Evolutionary conservation across 768 basidiomycete genomes (phyloP).

Genomic region (Rhodosporidiobolus odoratus): DNA sequence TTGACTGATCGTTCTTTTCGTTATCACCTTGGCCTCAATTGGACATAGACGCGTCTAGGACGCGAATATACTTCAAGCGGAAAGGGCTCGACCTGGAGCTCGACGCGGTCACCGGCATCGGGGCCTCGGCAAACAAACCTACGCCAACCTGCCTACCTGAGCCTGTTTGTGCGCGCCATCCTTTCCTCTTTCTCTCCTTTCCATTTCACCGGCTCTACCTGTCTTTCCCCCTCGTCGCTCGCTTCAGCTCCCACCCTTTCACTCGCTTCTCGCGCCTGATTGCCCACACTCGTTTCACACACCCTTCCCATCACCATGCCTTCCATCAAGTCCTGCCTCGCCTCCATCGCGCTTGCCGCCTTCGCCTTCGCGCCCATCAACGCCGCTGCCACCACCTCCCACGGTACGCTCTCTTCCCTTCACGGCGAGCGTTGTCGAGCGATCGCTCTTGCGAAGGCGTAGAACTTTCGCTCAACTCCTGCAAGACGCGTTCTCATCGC

Average conservation of each 20-base stretch:
- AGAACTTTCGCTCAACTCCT: too few species aligned
- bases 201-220: not conserved
- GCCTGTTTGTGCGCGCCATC: not conserved
- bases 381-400: constrained; percentile 8
- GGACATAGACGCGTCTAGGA: not conserved
- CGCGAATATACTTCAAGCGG: too few species aligned
- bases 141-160: not conserved
- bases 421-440: too few species aligned
- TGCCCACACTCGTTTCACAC: constrained; percentile 15
- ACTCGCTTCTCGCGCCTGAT: too few species aligned
- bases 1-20: too few species aligned
- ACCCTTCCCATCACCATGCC: constrained; percentile 20
- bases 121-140: too few species aligned
- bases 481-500: too few species aligned
- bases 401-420: not conserved
- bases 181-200: not conserved
- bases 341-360: constrained; percentile 29
- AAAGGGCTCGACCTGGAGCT: too few species aligned
- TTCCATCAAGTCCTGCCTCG: constrained; percentile 33
- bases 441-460: too few species aligned
- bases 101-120: too few species aligned
- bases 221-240: constrained; percentile 9
- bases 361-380: constrained; percentile 29
- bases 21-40: not conserved
- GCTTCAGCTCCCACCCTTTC: not conserved